These are phyloP conservation scores for Hypoxylon sp. DNA, from an alignment of 2,329 filamentous ascomycete genomes.

Conservation along the genomic window DNA sequence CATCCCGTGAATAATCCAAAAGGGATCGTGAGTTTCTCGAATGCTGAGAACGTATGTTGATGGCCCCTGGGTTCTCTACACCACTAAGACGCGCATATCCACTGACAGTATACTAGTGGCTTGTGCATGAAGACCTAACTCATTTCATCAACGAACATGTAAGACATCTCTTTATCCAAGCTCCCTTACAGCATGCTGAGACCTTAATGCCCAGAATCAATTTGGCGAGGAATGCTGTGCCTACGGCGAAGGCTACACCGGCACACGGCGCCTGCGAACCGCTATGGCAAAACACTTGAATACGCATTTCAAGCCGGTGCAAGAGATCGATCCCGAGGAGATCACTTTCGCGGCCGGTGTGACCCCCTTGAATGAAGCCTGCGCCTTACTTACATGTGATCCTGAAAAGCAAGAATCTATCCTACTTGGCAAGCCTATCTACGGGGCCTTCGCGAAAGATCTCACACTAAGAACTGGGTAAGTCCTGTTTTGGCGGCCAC, in stretches of 20 bases:
- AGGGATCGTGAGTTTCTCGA: conserved; percentile 37
- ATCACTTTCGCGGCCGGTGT: conserved; percentile 46
- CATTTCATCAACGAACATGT: conserved; percentile 37
- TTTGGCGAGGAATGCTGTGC: conserved; percentile 37
- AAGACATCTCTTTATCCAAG: background rate
- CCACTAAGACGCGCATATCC: background rate
- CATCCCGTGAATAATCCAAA: conserved; percentile 37
- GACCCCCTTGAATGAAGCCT: conserved; percentile 44
- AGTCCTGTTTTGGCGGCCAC: background rate
- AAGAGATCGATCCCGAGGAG: conserved; percentile 40
- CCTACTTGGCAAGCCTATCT: conserved; percentile 41
- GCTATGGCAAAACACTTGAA: conserved; percentile 46
- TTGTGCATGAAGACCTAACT: conserved; percentile 31
- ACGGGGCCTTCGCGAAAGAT: conserved; percentile 43
- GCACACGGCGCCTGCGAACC: conserved; percentile 38
- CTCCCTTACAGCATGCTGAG: background rate
- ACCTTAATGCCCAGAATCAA: conserved; percentile 9
- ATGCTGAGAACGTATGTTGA: conserved; percentile 41
- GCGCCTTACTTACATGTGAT: conserved; percentile 43
- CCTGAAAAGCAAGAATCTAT: conserved; percentile 32
- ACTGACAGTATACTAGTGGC: conserved; percentile 18
- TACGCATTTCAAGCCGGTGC: conserved; percentile 38
- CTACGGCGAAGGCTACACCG: conserved; percentile 46
- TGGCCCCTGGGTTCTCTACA: background rate
- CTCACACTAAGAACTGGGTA: conserved; percentile 45